Evolutionary conservation across 176 grass and related monocot species (phyloP), one percentile per base, ranked within the genome.

Genomic region (Oryza brachyantha): DNA sequence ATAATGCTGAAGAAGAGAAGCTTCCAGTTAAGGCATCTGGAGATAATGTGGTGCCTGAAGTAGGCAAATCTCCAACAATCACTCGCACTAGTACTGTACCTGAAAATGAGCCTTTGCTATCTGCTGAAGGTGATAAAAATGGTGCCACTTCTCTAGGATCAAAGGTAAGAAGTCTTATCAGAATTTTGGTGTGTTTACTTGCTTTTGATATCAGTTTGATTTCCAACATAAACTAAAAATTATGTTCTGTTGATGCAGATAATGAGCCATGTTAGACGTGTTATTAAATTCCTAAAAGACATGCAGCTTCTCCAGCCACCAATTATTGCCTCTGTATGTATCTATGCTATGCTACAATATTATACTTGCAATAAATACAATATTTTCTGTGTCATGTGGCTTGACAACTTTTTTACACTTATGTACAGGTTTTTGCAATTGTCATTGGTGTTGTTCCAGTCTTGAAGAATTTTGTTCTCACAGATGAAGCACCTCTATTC

Each of bases 401-500:
- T 81, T 87, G 40, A 70, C 41, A 70, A 36, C 21, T 80, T 54
- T 71, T 41, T 76, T 24, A 75, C 50, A 27, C 59, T 29, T 29
- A 72, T 57, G 58, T 12, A 70, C 92, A 99, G 96, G 32, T 57
- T 13, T 70, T 99, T 64, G 96, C 96, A 70, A 99, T 99, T 79
- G 59, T 38, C 36, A 93, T 92, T 38, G 92, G 96, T 48, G 31
- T 89, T 40, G 76, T 95, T 38, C 96, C 96, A 59, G 79, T 99
- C 76, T 85, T 99, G 64, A 99, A 99, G 90, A 87, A 89, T 73
- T 85, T 99, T 45, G 36, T 99, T 52, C 88, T 99, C 60, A 93
- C 92, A 3, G 88, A 96, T 87, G 92, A 99, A 55, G 96, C 96
- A 3, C 96, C 96, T 59, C 80, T 99, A 12, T 99, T 99, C 92